A percentile compares a stretch with the other conserved stretches of the same genome.
Conservation (phyloP, 495 filamentous ascomycete genomes). For the Usnea hakonensis region DNA sequence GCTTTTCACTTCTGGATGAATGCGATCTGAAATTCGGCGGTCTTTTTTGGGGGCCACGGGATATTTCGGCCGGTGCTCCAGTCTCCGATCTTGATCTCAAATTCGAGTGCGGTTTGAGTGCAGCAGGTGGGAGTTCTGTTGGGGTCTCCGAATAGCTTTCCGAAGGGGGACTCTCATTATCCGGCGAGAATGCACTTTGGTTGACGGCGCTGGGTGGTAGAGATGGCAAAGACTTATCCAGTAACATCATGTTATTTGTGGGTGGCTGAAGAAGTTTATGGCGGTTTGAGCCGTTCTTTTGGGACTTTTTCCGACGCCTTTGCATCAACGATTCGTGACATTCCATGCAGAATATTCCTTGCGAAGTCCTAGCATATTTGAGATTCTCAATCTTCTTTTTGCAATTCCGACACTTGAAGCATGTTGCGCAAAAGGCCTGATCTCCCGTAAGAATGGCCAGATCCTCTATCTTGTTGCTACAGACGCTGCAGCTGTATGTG, state of each 20-base stretch:
- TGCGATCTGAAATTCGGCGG: constrained; percentile 22
- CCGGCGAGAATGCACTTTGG: constrained; percentile 50
- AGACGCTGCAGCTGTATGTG: constrained; percentile 98
- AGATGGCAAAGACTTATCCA: constrained; percentile 91
- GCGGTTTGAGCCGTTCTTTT: constrained; percentile 47
- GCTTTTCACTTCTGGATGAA: constrained; percentile 22
- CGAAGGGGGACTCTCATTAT: constrained; percentile 56
- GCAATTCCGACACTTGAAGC: constrained; percentile 96
- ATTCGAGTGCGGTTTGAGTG: constrained; percentile 23
- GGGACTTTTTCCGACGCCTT: constrained; percentile 75
- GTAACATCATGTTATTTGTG: constrained; percentile 50
- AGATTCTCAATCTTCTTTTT: constrained; percentile 98
- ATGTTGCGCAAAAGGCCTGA: constrained; percentile 96
- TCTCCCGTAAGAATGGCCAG: constrained; percentile 96
- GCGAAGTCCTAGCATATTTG: constrained; percentile 93
- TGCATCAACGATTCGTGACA: constrained; percentile 99
- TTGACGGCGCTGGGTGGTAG: constrained; percentile 69
- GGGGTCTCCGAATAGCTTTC: constrained; percentile 61
- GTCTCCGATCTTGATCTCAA: constrained; percentile 26
- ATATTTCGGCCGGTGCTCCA: constrained; percentile 16
- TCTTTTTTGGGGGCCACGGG: constrained; percentile 19
- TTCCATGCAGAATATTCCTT: constrained; percentile 99
- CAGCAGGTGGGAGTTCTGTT: constrained; percentile 53
- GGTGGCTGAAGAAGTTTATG: constrained; percentile 33
- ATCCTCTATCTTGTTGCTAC: constrained; percentile 96